phyloP scores from a whole-genome alignment of 2,329 filamentous ascomycete species.

The Gaeumannomyces sp. region DNA sequence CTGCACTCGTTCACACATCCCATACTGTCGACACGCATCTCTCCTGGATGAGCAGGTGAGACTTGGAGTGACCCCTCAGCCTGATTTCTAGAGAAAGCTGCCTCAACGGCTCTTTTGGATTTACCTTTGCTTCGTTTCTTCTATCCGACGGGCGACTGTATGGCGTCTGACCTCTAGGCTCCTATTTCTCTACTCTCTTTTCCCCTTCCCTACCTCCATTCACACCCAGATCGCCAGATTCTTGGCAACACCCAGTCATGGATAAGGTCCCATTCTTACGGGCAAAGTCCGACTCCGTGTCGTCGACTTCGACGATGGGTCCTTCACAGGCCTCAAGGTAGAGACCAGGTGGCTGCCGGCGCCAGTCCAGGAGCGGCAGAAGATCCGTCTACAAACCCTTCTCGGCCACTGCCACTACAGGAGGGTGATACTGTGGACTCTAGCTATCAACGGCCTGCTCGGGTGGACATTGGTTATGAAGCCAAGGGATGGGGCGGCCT shows the following conservation, averaged over 20 bases:
- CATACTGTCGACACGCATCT: background rate
- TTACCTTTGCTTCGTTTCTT: background rate
- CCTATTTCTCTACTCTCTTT: background rate
- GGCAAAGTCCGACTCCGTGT: conserved; percentile 5
- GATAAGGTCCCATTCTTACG: conserved; percentile 3
- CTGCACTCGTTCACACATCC: background rate
- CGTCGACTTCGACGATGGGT: conserved; percentile 12
- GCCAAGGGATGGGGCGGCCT: conserved; percentile 14
- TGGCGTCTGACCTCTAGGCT: background rate
- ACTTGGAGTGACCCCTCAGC: too few species aligned
- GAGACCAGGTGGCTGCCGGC: conserved; percentile 8
- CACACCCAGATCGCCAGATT: background rate
- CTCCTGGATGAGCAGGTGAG: background rate
- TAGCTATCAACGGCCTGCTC: conserved; percentile 35
- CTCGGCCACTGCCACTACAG: conserved; percentile 48
- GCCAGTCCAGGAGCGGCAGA: conserved; percentile 23
- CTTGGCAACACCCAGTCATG: background rate
- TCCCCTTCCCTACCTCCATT: background rate
- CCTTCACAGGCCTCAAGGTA: conserved; percentile 15
- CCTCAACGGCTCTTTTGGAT: background rate
- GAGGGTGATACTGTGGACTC: conserved; percentile 44
- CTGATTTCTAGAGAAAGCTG: background rate
- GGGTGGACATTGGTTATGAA: conserved; percentile 34
- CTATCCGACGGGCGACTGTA: background rate
- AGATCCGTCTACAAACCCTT: conserved; percentile 36